These are phyloP conservation scores for Conticribra weissflogii DNA, from an alignment of 108 stramenopile species.

Conservation along the genomic window DNA sequence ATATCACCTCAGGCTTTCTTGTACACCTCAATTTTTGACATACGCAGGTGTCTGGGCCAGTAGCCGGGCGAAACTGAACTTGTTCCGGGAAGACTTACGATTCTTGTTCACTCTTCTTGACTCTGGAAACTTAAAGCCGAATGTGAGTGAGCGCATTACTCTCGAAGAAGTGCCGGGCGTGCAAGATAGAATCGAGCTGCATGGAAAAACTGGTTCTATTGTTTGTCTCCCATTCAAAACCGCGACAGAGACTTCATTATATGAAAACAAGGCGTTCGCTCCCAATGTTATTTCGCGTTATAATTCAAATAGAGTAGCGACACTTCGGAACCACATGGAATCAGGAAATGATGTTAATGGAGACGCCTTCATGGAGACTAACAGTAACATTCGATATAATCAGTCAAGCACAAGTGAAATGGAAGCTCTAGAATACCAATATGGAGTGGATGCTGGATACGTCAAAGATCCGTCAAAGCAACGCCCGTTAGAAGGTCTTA, in stretches of 20 bases:
- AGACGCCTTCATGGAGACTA: not conserved
- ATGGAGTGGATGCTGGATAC: conserved; percentile 39
- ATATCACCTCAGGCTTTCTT: conserved; percentile 32
- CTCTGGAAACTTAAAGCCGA: conserved; percentile 31
- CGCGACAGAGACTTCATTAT: conserved; percentile 30
- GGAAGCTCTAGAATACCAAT: not conserved
- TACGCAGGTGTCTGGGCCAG: conserved; percentile 47
- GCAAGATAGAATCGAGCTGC: conserved; percentile 41
- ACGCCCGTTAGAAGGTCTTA: conserved; percentile 27
- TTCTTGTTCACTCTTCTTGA: conserved; percentile 39
- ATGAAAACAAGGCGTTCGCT: conserved; percentile 17
- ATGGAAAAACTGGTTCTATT: conserved; percentile 31
- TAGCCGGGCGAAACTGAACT: conserved; percentile 29
- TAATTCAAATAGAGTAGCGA: too few relatives aligned
- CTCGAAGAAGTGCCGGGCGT: conserved; percentile 35
- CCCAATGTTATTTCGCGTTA: not conserved
- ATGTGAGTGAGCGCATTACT: conserved; percentile 28
- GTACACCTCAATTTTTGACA: conserved; percentile 31
- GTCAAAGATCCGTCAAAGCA: not conserved
- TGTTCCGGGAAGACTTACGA: conserved; percentile 46
- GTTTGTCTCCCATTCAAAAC: conserved; percentile 40
- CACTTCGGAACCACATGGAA: not conserved
- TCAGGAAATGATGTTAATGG: not conserved
- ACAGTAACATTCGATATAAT: not conserved
- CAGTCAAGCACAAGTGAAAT: not conserved